Conservation (phyloP, 805 yeast species). For the Wickerhamiella brachini region DNA sequence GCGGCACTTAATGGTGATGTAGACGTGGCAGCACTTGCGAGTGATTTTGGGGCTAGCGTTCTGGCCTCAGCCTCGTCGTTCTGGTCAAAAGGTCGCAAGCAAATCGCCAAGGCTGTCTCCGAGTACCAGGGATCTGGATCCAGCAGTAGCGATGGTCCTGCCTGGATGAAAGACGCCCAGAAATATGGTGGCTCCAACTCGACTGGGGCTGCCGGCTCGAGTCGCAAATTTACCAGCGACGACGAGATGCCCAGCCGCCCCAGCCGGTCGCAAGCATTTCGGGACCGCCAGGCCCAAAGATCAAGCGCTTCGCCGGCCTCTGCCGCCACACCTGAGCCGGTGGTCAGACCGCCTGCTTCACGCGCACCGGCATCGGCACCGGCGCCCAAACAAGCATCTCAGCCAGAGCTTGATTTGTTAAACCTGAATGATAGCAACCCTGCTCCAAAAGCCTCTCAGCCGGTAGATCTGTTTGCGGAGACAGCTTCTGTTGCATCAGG, state of each 20-base stretch:
- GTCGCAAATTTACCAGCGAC: conserved; percentile 5
- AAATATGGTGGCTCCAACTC: conserved; percentile 7
- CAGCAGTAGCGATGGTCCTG: conserved; percentile 35
- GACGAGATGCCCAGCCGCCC: conserved; percentile 7
- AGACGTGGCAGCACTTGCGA: conserved; percentile 31
- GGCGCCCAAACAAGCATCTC: too few species aligned
- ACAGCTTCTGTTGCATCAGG: too few species aligned
- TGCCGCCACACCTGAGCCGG: neutral
- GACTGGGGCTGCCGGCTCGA: neutral
- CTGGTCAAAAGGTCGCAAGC: conserved; percentile 44
- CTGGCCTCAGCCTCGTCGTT: conserved; percentile 46
- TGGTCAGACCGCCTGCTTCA: too few species aligned
- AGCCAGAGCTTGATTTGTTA: conserved; percentile 11
- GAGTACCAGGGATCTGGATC: conserved; percentile 32
- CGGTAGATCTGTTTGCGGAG: neutral
- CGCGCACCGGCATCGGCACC: neutral
- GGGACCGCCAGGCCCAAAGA: neutral
- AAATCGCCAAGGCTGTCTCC: conserved; percentile 48
- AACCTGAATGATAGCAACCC: conserved; percentile 7
- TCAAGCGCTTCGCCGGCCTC: neutral
- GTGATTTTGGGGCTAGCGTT: conserved; percentile 42
- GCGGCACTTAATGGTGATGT: conserved; percentile 12
- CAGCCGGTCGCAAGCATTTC: neutral
- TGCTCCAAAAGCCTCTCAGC: too few species aligned
- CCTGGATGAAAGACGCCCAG: conserved; percentile 59